phyloP scores from a whole-genome alignment of 2,329 filamentous ascomycete genomes.

The Talaromyces amestolkiae region DNA sequence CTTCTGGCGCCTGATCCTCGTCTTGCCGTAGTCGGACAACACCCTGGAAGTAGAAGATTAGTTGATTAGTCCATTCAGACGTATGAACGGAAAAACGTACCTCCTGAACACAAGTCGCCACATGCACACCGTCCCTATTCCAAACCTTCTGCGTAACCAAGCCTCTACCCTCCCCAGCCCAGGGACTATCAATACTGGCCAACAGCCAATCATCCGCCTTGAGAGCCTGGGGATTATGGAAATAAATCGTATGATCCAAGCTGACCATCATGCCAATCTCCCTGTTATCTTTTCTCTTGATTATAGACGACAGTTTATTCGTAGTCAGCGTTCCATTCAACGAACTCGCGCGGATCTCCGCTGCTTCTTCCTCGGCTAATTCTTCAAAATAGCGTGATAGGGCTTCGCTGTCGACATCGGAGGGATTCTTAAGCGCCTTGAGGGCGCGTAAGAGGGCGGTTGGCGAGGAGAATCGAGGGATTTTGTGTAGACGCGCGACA shows the following conservation, averaged over 20 bases:
- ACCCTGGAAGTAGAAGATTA: slow-evolving; percentile 31
- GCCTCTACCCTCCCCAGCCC: slow-evolving; percentile 51
- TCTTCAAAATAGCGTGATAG: slow-evolving; percentile 42
- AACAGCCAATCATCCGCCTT: slow-evolving; percentile 53
- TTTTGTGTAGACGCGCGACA: slow-evolving; percentile 72
- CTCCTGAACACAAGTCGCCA: slow-evolving; percentile 53
- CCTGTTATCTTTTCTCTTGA: slow-evolving; percentile 27
- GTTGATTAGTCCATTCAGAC: not conserved
- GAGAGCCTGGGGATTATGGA: slow-evolving; percentile 50
- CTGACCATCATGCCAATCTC: slow-evolving; percentile 53
- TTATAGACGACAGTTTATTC: slow-evolving; percentile 24
- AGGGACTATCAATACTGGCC: slow-evolving; percentile 50
- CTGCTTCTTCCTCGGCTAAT: slow-evolving; percentile 42
- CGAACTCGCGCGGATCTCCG: slow-evolving; percentile 35
- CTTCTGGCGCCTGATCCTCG: slow-evolving; percentile 21
- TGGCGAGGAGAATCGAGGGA: slow-evolving; percentile 69
- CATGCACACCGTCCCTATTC: slow-evolving; percentile 47
- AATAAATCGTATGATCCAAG: slow-evolving; percentile 53
- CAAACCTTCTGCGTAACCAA: slow-evolving; percentile 51
- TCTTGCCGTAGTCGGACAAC: slow-evolving; percentile 49
- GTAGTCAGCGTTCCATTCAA: slow-evolving; percentile 35
- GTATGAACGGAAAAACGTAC: slow-evolving; percentile 29
- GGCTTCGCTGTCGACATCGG: slow-evolving; percentile 43
- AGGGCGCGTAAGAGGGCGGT: slow-evolving; percentile 41
- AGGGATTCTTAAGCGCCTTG: slow-evolving; percentile 42